phyloP scores from a whole-genome alignment of 2,329 filamentous ascomycete genomes.

The Colletotrichum musicola region DNA sequence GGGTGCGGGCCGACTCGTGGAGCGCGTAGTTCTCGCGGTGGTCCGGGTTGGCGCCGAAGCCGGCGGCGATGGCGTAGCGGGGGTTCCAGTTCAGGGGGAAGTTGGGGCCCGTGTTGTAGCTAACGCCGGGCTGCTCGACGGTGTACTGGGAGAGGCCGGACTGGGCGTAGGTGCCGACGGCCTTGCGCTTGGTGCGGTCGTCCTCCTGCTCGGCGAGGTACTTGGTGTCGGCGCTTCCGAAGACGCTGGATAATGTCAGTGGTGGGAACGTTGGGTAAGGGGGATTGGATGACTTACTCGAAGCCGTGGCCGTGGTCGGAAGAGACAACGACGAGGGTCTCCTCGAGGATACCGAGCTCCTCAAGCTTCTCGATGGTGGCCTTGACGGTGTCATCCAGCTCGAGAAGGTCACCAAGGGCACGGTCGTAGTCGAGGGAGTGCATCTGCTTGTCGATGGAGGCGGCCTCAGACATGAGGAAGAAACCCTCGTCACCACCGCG shows the following conservation, averaged over 20 bases:
- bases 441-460: constrained; percentile 92
- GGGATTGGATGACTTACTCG: constrained; percentile 58
- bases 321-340: constrained; percentile 84
- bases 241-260: constrained; percentile 63
- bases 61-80: constrained; percentile 82
- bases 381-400: constrained; percentile 85
- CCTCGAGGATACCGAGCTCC: constrained; percentile 74
- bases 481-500: constrained; percentile 78
- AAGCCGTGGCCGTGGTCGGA: constrained; percentile 94
- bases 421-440: constrained; percentile 88
- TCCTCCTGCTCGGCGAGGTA: constrained; percentile 76
- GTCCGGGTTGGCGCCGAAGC: constrained; percentile 79
- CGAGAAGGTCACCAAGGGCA: constrained; percentile 84
- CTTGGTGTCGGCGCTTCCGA: constrained; percentile 83
- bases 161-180: constrained; percentile 79
- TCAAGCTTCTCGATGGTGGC: constrained; percentile 80
- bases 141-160: constrained; percentile 84
- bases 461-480: constrained; percentile 90
- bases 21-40: constrained; percentile 82
- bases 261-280: rapidly evolving
- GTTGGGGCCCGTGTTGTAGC: constrained; percentile 79
- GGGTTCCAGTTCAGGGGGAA: constrained; percentile 91
- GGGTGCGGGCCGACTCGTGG: constrained; percentile 72
- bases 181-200: constrained; percentile 80
- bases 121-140: constrained; percentile 66